Base-by-base conservation (phyloP, 2,329 filamentous ascomycete genomes). In the Coleophoma eucalyptorum region DNA sequence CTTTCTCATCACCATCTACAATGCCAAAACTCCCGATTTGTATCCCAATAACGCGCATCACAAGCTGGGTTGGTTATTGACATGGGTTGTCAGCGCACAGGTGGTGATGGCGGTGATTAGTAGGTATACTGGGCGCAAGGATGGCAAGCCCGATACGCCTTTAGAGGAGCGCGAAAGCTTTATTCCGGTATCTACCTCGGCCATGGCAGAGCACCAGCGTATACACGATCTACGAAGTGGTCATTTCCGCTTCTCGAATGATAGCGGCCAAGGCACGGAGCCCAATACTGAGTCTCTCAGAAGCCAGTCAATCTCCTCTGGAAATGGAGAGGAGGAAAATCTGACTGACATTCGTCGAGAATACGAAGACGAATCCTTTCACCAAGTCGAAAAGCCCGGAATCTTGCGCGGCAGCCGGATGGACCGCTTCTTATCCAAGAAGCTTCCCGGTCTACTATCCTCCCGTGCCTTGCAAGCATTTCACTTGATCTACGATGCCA, bases 21-120 rank as follows among this genome's bases (percentile, higher is more conserved):
- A 94, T 66, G 77, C 80, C 51, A 83, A 80, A 56, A 96, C 90
- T 0, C 90, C 91, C 1, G 89, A 96, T 64, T 73, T 97, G 41
- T 97, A 96, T 66, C 84, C 84, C 32, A 86, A 88, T 65, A 96
- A 96, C 65, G 81, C 87, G n/a, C 92, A 97, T 67, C 85, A 91
- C 72, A 91, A 89, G 67, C 78, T 93, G 43, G 91, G 91, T 49
- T 97, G 93, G 93, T 76, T 89, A 40, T 78, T 87, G 31, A 93
- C 87, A 3, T 87, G 82, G 75, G 74, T 92, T 4, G 76, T 88
- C 11, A 77, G 76, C 48, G 83, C 79, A 0, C 93, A 96, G 71
- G 77, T 87, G 15, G 61, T 87, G 37, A 73, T 96, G 47, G 60
- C 60, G 16, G 37, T 65, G 11, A 53, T 66, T n/a, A 54, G 49